Conservation (phyloP, 768 basidiomycete genomes). For the Phlebiopsis flavidoalba region DNA sequence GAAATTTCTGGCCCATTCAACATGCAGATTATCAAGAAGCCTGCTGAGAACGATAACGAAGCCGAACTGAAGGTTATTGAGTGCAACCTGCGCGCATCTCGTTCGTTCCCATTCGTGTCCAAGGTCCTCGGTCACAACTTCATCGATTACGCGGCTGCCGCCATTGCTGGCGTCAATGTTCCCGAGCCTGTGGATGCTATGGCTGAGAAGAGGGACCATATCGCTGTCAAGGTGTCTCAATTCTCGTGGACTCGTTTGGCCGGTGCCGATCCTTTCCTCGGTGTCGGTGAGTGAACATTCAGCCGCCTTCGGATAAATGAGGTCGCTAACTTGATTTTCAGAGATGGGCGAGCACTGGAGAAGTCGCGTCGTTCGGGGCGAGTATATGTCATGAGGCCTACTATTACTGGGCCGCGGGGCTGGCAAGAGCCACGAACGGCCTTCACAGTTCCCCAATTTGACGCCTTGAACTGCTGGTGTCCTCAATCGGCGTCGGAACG, state of each 20-base stretch:
- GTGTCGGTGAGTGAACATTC: slow-evolving; percentile 63
- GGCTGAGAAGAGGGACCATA: slow-evolving; percentile 84
- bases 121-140: slow-evolving; percentile 98
- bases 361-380: slow-evolving; percentile 95
- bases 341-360: slow-evolving; percentile 99
- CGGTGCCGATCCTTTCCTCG: slow-evolving; percentile 95
- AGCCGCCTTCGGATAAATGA: not conserved
- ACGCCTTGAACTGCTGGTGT: slow-evolving; percentile 77
- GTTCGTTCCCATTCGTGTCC: slow-evolving; percentile 98
- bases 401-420: slow-evolving; percentile 88
- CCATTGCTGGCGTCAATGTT: slow-evolving; percentile 80
- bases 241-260: slow-evolving; percentile 97
- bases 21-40: slow-evolving; percentile 96
- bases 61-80: slow-evolving; percentile 94
- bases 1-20: slow-evolving; percentile 98
- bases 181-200: slow-evolving; percentile 91
- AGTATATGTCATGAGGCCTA: slow-evolving; percentile 93
- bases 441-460: slow-evolving; percentile 98
- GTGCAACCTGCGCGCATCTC: slow-evolving; percentile 95
- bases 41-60: slow-evolving; percentile 46
- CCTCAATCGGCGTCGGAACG: slow-evolving; percentile 91
- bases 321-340: slow-evolving; percentile 22
- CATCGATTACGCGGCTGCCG: slow-evolving; percentile 87
- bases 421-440: slow-evolving; percentile 93
- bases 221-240: slow-evolving; percentile 94